Conservation (phyloP, 306 rosid genomes). For the Begonia loranthoides region DNA sequence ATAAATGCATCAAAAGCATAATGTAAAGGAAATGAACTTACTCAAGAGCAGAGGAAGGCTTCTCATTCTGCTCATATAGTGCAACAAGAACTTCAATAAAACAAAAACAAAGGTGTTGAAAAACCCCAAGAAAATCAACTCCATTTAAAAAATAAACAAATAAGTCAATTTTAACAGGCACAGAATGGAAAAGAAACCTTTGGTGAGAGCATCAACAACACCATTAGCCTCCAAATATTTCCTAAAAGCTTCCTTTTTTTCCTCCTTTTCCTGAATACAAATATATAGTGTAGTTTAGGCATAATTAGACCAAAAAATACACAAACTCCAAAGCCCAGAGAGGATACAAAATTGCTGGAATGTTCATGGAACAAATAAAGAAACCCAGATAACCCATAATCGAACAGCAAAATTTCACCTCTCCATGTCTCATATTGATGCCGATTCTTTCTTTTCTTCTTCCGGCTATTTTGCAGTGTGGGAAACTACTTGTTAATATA, state of each 20-base stretch:
- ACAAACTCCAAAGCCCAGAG: not conserved
- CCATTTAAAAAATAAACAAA: not conserved
- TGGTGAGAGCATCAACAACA: conserved; percentile 85
- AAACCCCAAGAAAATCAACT: not conserved
- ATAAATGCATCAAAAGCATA: not conserved
- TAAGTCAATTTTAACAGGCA: not conserved
- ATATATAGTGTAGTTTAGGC: not conserved
- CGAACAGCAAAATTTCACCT: not conserved
- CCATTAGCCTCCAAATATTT: conserved; percentile 92
- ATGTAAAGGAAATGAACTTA: conserved; percentile 14
- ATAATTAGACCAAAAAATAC: not conserved
- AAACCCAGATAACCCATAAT: not conserved
- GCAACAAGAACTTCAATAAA: conserved; percentile 62
- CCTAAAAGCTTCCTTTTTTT: conserved; percentile 80
- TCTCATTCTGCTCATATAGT: conserved; percentile 87
- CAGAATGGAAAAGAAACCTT: conserved; percentile 34
- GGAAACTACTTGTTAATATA: too few relatives aligned
- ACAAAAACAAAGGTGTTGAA: conserved; percentile 2
- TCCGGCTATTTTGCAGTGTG: not conserved
- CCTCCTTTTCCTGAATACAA: conserved; percentile 63
- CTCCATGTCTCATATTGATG: not conserved
- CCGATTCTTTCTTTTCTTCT: not conserved
- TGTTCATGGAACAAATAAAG: not conserved
- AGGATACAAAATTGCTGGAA: not conserved
- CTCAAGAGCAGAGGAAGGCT: conserved; percentile 95